Conservation (phyloP, 352 stramenopile species). For the Pythium angustatum region DNA sequence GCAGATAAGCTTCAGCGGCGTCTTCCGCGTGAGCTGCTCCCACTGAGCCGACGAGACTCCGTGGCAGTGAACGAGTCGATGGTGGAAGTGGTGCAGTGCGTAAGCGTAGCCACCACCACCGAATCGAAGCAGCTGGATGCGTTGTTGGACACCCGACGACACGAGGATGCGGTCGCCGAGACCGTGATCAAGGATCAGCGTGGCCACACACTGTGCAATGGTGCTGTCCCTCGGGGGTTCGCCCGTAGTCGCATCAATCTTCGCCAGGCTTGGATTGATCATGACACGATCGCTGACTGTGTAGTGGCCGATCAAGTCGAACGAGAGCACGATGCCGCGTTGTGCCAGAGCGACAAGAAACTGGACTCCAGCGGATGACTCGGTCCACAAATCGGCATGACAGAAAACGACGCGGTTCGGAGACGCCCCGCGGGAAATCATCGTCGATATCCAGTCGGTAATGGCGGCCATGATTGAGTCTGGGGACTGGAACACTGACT, state of each 20-base stretch:
- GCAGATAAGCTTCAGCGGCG: constrained; percentile 47
- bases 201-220: constrained; percentile 42
- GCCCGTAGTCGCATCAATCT: not conserved
- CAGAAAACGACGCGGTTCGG: constrained; percentile 56
- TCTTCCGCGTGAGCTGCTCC: constrained; percentile 42
- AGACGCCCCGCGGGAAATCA: constrained; percentile 39
- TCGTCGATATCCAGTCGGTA: constrained; percentile 35
- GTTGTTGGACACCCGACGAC: constrained; percentile 64
- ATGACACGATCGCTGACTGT: constrained; percentile 54
- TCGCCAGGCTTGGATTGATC: constrained; percentile 33
- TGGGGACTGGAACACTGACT: not conserved
- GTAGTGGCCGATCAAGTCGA: constrained; percentile 65
- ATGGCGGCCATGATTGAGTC: not conserved
- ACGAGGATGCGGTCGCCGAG: constrained; percentile 47
- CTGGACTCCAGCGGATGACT: constrained; percentile 12
- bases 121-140: constrained; percentile 69
- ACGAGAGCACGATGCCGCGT: constrained; percentile 51
- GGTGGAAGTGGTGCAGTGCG: constrained; percentile 52
- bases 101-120: constrained; percentile 72
- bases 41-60: constrained; percentile 43
- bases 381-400: constrained; percentile 69
- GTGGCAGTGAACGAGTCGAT: constrained; percentile 31
- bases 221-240: constrained; percentile 47
- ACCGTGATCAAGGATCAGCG: constrained; percentile 31
- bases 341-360: constrained; percentile 50